phyloP scores from a whole-genome alignment of 148 eudicot species.

The Silene conica region DNA sequence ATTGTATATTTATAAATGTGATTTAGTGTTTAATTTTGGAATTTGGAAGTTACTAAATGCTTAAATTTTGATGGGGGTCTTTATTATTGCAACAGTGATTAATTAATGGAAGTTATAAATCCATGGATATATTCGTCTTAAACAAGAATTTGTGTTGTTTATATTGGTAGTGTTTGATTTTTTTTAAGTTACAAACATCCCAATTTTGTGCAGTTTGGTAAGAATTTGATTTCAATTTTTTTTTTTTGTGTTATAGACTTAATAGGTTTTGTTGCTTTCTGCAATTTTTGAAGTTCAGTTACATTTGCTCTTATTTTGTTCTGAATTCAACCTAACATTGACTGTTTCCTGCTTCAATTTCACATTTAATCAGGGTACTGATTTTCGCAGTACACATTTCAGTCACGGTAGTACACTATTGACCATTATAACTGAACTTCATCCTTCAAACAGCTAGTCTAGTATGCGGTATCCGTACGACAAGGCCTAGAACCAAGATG shows the following conservation, averaged over 20 bases:
- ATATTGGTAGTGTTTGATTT: neutral
- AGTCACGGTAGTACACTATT: too few relatives aligned
- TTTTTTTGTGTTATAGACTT: neutral
- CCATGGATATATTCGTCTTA: neutral
- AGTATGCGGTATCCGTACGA: too few relatives aligned
- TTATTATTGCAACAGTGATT: neutral
- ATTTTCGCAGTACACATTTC: too few relatives aligned
- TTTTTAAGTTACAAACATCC: neutral
- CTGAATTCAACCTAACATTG: neutral
- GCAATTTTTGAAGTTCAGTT: slow-evolving; percentile 6
- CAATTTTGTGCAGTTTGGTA: slow-evolving; percentile 4
- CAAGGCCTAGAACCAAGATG: too few relatives aligned
- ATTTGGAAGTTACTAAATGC: neutral
- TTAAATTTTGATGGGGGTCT: neutral
- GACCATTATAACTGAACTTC: slow-evolving; percentile 4
- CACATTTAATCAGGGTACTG: neutral
- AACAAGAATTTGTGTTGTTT: neutral
- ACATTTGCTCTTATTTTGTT: neutral
- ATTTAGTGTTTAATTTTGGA: too few relatives aligned
- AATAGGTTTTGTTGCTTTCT: neutral
- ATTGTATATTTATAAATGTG: neutral
- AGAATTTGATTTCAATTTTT: neutral
- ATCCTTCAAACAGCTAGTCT: too few relatives aligned
- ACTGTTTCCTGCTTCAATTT: neutral
- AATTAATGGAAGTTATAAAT: neutral